Evolutionary conservation across 768 basidiomycete genomes (phyloP).

Genomic region (Phaffia tasmanica): DNA sequence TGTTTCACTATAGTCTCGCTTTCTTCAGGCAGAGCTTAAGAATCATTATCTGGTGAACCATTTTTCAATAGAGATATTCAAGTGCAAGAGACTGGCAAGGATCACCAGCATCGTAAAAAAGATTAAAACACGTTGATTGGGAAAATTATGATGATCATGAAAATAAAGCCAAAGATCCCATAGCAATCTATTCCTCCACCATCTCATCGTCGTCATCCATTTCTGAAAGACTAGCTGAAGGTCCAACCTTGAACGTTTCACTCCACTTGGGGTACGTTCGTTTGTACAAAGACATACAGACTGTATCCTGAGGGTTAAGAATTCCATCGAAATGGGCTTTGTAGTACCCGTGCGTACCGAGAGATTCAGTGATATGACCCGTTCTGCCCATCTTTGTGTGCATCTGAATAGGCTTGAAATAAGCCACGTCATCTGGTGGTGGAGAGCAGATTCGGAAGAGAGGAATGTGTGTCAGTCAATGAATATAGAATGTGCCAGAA

Average conservation of each 20-base stretch:
- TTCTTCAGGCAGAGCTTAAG: too few species aligned
- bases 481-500: neutral
- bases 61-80: too few species aligned
- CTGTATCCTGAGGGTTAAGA: slow-evolving; percentile 62
- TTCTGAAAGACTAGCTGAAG: neutral
- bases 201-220: slow-evolving; percentile 23
- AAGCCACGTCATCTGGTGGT: slow-evolving; percentile 66
- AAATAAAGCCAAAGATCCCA: too few species aligned
- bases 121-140: too few species aligned
- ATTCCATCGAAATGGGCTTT: slow-evolving; percentile 63
- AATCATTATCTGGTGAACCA: too few species aligned
- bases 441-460: neutral
- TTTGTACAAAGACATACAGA: slow-evolving; percentile 93
- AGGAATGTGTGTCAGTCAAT: neutral
- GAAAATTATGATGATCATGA: too few species aligned
- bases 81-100: too few species aligned
- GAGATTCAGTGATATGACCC: slow-evolving; percentile 72
- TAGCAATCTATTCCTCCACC: neutral
- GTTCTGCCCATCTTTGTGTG: slow-evolving; percentile 80
- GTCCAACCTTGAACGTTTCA: slow-evolving; percentile 6
- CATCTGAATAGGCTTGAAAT: slow-evolving; percentile 86
- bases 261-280: slow-evolving; percentile 71
- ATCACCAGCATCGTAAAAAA: too few species aligned
- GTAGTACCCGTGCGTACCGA: slow-evolving; percentile 96
- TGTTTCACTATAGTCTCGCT: too few species aligned